Base-by-base conservation (phyloP, 495 filamentous ascomycete genomes). In the Lepidopterella palustris region DNA sequence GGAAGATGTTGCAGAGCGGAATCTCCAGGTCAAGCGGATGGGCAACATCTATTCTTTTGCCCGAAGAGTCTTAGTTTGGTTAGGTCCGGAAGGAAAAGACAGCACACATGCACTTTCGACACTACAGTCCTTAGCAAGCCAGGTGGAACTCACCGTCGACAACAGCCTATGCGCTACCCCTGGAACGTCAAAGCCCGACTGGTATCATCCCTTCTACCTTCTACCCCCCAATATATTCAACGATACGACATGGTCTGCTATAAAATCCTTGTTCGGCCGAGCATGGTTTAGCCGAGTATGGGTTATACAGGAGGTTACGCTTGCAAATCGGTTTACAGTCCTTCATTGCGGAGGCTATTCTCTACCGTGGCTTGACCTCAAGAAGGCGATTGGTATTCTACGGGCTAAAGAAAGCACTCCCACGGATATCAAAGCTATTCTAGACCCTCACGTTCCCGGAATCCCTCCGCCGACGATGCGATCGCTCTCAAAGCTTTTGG, bases 11-110 rank as follows among this genome's bases (percentile, higher is more conserved):
- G 13, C 1, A 9, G 57, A 60, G 39, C 13, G 31, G 10, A 29
- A 45, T 15, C 6, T 20, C 11, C 57, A 60, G 32, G 57, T 60
- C 9, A 40, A 28, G 15, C 4, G 47, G 21, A 60, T 60, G 57
- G 35, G 15, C 1, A 42, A 31, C 26, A 55, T 60, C 10, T 60
- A 60, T 25, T 25, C n/a, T 15, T 24, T 42, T 6, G 57, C 57
- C 5, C 23, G n/a, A 13, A 18, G 47, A 13, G 57, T 60, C 13
- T 15, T 60, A 28, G 57, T 45, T 8, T 60, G 57, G 57, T 20
- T 60, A 1, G 57, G 57, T 9, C 53, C 53, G 21, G 28, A 56
- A 45, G 15, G 4, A 9, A 32, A 45, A 5, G 20, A 9, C 15
- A 45, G 29, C 28, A 53, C 8, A 29, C 50, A 27, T 31, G 50